phyloP scores from a whole-genome alignment of 1,284 basidiomycete species.

The Amylostereum areolatum region DNA sequence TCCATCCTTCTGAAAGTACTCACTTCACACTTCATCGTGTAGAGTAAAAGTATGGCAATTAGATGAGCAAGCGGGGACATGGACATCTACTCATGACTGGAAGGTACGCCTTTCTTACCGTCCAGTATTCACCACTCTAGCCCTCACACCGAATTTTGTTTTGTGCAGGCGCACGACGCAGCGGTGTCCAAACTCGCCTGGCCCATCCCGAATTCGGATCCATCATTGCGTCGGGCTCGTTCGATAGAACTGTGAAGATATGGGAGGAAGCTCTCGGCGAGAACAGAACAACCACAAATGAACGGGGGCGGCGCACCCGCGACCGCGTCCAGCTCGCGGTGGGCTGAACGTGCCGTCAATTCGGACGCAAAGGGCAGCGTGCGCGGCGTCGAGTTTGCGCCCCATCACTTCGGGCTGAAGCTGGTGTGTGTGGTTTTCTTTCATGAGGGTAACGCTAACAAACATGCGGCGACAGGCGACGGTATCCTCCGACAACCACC shows the following conservation, averaged over 20 bases:
- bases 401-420: slow-evolving; percentile 81
- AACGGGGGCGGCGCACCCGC: slow-evolving; percentile 23
- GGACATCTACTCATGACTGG: slow-evolving; percentile 82
- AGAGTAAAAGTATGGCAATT: slow-evolving; percentile 83
- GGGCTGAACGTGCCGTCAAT: slow-evolving; percentile 73
- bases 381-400: slow-evolving; percentile 79
- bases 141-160: background rate
- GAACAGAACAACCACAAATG: slow-evolving; percentile 25
- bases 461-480: slow-evolving; percentile 51
- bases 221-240: slow-evolving; percentile 78
- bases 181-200: slow-evolving; percentile 78
- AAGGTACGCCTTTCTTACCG: slow-evolving; percentile 46
- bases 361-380: slow-evolving; percentile 83
- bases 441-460: background rate
- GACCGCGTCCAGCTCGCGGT: slow-evolving; percentile 36
- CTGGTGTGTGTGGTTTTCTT: slow-evolving; percentile 45
- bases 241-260: slow-evolving; percentile 84
- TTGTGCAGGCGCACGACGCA: slow-evolving; percentile 78
- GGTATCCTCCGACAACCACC: slow-evolving; percentile 78
- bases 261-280: slow-evolving; percentile 71
- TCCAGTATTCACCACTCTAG: slow-evolving; percentile 1
- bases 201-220: slow-evolving; percentile 87
- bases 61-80: slow-evolving; percentile 62
- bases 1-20: slow-evolving; percentile 6
- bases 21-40: slow-evolving; percentile 4